Base-by-base conservation (phyloP, 163 green algal genomes). In the Trebouxia gelatinosa region DNA sequence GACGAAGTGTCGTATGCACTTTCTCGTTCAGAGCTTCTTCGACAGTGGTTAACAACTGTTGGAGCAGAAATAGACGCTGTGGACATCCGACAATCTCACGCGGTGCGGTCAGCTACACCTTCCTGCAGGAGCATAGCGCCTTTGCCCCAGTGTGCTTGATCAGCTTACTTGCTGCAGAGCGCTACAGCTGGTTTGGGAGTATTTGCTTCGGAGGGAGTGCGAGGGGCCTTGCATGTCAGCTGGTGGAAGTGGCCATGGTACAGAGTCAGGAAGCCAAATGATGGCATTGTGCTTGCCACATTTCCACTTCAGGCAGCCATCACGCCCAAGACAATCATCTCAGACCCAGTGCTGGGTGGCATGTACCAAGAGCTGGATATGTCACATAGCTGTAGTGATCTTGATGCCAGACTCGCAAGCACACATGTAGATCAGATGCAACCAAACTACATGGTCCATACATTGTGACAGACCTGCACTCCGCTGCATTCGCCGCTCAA, bases 251-350 rank as follows among this genome's bases (percentile, higher is more conserved):
- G 17, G 39, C 43, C 71, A 0, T 76, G 46, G 2, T 57, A 74
- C 38, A 82, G 72, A 38, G 48, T 57, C 9, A 29, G 48, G 6
- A 67, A 34, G n/a, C 40, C 40, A 17, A 74, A 38, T 43, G 57
- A 50, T 29, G 61, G 83, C 11, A 59, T 75, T 3, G 43, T 81
- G 0, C 50, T 89, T 29, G 85, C 85, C 29, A 77, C 23, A 17
- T 88, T 89, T 58, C 85, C 83, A 3, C 31, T 86, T 26, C 39
- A 38, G 7, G 35, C 13, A 19, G 74, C 77, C 37, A 37, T 88
- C 61, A 87, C 83, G 5, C 50, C 83, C 21, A 74, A 51, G 65
- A 87, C 34, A 16, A 64, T 87, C 48, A 21, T 81, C 23, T 51
- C 78, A 70, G 50, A 77, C 39, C 39, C 31, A 17, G 61, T 68